Conservation (phyloP, 129 eudicot genomes). For the Deinandra increscens region DNA sequence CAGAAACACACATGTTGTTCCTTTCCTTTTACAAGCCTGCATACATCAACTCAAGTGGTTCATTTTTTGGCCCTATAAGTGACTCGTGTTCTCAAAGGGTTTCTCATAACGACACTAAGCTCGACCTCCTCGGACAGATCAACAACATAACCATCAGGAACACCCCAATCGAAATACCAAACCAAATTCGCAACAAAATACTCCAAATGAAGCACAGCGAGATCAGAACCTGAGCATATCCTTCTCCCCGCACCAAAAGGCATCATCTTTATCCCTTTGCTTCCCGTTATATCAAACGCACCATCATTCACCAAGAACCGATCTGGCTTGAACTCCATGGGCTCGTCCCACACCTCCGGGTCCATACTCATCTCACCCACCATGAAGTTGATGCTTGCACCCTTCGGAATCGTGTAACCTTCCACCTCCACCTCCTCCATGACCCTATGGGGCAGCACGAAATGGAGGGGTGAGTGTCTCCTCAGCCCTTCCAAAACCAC, state of each 20-base stretch:
- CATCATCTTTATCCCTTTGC: constrained; percentile 63
- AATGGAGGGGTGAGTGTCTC: constrained; percentile 74
- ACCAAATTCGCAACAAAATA: constrained; percentile 64
- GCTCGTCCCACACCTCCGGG: constrained; percentile 61
- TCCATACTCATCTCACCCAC: constrained; percentile 65
- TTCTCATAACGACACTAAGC: constrained; percentile 44
- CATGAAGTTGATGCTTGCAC: constrained; percentile 45
- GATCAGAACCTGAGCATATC: constrained; percentile 45
- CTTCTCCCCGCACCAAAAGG: constrained; percentile 77
- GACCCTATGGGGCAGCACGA: constrained; percentile 47
- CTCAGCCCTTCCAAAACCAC: constrained; percentile 60
- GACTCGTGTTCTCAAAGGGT: constrained; percentile 37
- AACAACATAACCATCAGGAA: constrained; percentile 23
- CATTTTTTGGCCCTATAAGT: constrained; percentile 12
- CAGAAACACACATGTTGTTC: too few species aligned
- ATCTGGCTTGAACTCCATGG: constrained; percentile 65
- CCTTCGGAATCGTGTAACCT: constrained; percentile 42
- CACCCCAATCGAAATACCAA: constrained; percentile 44
- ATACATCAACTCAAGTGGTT: too few species aligned
- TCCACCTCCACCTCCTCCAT: constrained; percentile 44
- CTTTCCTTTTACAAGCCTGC: too few species aligned
- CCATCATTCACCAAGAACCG: constrained; percentile 40
- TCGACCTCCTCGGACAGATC: constrained; percentile 42
- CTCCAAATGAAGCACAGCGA: constrained; percentile 60
- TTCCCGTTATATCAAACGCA: constrained; percentile 55